Evolutionary conservation across 1,284 basidiomycete genomes (phyloP), one percentile per base, ranked within the genome.

Genomic region (Boletellus deceptivus): DNA sequence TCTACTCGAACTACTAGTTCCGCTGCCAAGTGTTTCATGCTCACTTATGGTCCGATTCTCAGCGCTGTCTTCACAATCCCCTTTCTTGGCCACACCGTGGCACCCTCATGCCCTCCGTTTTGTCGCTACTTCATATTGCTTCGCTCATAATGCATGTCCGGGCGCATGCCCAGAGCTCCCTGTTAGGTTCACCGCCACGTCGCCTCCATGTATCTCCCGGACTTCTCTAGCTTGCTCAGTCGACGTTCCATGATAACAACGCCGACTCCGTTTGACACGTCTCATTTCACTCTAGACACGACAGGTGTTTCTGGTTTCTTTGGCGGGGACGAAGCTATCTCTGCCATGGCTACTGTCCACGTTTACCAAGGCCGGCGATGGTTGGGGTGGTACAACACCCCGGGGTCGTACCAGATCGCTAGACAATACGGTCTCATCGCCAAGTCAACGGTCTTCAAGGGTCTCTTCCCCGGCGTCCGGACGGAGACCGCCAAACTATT

Each of bases 321-420:
- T 36, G 55, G 55, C 22, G 55, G 55, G 8, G 55, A 64, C 16
- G 65, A 68, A 34, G 67, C 65, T 1, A 55, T 68, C 16, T 59
- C 65, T 16, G 63, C 66, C 11, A 69, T 69, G 66, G 55, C 58
- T 11, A 66, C 64, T 5, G 57, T 68, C 8, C 62, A 68, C 29
- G 37, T 69, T 16, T 68, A 61, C 43, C 47, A 48, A 34, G 50
- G 54, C 3, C 57, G 60, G 31, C 61, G 50, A 24, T 68, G 59
- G 64, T 18, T 68, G 9, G 67, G 66, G 11, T 68, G 66, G 66
- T 68, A 68, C 48, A 68, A 68, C 33, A 58, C 65, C 4, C 67
- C 66, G 18, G 65, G 65, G 22, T 57, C 64, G 5, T 69, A 61
- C 37, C 46, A 53, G 8, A 59, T 69, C 13, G 67, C 64, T 39